Evolutionary conservation across 1,284 basidiomycete species (phyloP), one percentile per base, ranked within the genome.

Genomic region (Tilletia setariae): DNA sequence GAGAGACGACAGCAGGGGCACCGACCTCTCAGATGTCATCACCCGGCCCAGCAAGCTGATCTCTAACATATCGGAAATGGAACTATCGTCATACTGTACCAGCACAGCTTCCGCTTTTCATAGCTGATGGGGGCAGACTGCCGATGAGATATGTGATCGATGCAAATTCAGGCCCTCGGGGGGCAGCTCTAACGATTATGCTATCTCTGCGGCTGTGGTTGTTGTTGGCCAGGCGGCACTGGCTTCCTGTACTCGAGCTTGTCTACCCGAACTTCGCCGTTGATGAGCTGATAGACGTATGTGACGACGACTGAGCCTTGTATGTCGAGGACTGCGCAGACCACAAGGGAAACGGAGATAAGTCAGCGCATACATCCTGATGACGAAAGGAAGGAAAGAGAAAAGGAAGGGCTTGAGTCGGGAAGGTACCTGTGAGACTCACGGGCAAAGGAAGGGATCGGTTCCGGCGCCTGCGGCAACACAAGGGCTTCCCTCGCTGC

Each of bases 231-330:
- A 21, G 51, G 32, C 3, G 56, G 56, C 28, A 61, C 35, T 16
- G 56, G 56, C 56, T 61, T 61, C 16, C 56, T 25, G 63, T 80
- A 82, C 63, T 82, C 80, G 66, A 80, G 77, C 73, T 81, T 81
- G 53, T 82, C 80, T 25, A 82, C 80, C 65, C 80, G 81, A 62
- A 82, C 80, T 19, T 82, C 80, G 23, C 74, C 78, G 42, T 79
- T 73, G 64, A 82, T 79, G 40, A 81, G 76, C 67, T 81, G 80
- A 64, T 82, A 82, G 42, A 82, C 77, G 59, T 82, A 82, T 2
- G 80, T 79, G 21, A 82, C 78, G 1, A 82, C 79, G 4, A 75
- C 73, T 0, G 79, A 67, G 8, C 80, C 80, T 67, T 82, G 80
- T 42, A 82, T 80, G 69, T 82, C 80, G 7, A 82, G 73, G 46